Evolutionary conservation across 331 rosid species (phyloP).

Genomic region (Acacia concinna): DNA sequence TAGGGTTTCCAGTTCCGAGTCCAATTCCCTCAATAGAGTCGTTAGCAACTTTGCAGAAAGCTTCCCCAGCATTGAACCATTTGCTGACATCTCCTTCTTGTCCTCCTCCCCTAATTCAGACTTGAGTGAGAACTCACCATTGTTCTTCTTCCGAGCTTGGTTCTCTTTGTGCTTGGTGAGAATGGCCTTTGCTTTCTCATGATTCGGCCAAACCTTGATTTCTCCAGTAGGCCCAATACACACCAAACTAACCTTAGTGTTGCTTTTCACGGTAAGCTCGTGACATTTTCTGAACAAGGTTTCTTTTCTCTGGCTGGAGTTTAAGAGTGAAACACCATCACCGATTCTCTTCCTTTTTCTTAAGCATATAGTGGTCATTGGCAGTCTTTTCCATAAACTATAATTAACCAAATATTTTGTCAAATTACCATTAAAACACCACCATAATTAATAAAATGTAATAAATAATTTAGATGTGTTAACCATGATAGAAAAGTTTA

Average conservation of each 20-base stretch:
- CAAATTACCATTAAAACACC: too few relatives aligned
- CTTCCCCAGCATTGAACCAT: neutral
- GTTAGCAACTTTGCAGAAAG: neutral
- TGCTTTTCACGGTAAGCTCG: neutral
- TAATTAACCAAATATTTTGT: too few relatives aligned
- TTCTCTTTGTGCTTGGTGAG: neutral
- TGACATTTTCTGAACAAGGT: neutral
- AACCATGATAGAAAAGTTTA: too few relatives aligned
- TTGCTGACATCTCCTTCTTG: neutral
- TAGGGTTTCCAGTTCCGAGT: neutral
- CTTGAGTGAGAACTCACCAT: neutral
- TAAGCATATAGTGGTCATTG: too few relatives aligned
- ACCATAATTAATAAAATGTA: too few relatives aligned
- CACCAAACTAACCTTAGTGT: neutral
- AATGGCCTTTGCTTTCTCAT: neutral
- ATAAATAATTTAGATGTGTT: too few relatives aligned
- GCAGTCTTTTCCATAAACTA: too few relatives aligned
- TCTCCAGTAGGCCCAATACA: neutral
- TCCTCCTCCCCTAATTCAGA: neutral
- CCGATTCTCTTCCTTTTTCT: neutral
- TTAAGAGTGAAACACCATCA: neutral
- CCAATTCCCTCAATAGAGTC: neutral
- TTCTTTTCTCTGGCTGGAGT: neutral
- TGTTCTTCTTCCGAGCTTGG: neutral
- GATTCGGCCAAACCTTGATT: neutral